Base-by-base conservation (phyloP, 257 asterid genomes). In the Schizonepeta tenuifolia region DNA sequence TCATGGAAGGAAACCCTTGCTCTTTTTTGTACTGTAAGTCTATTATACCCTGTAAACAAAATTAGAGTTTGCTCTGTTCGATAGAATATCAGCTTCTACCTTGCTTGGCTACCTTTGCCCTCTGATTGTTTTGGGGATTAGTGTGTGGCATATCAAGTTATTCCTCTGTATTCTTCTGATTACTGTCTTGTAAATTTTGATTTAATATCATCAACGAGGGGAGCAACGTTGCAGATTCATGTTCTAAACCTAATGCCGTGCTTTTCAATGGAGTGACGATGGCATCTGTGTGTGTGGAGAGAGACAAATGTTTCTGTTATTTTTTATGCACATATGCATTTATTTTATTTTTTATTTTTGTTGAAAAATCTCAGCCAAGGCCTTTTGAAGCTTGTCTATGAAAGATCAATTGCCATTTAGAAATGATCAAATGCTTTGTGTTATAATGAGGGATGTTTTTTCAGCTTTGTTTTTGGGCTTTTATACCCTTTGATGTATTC, bases 1-100 rank as follows among this genome's bases (percentile, higher is more conserved):
- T 87, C 95, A 46, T 94, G 98, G 98, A 94, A 89, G 87, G 98
- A 94, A 87, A 94, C 98, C 66, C 93, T 94, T 70, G 97, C 96
- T 67, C 96, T 91, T 74, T 86, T 91, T 57, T 94, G 99, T 82
- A 82, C 96, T 46, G 99, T 94, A 79, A 86, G 96, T 86, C 58
- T 46, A 44, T 78, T 67, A 44, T 43, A 44, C 58, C 78, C 43
- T 28, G 24, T 74, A 51, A 47, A 24, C 59, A 65, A 33, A 26
- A 36, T 75, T 61, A 67, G 49, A 26, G 63, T 67, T 33, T 33
- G 68, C 26, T 24, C 26, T 24, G 26, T 24, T 24, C 2, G 2
- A 24, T 1, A 1, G 26, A 1, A 24, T 24, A 24, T 24, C 64
- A 49, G 22, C 40, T 65, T 66, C 44, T 60, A 59, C 69, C 57